Conservation (phyloP, 352 stramenopile genomes). For the Phytophthora tentaculata region DNA sequence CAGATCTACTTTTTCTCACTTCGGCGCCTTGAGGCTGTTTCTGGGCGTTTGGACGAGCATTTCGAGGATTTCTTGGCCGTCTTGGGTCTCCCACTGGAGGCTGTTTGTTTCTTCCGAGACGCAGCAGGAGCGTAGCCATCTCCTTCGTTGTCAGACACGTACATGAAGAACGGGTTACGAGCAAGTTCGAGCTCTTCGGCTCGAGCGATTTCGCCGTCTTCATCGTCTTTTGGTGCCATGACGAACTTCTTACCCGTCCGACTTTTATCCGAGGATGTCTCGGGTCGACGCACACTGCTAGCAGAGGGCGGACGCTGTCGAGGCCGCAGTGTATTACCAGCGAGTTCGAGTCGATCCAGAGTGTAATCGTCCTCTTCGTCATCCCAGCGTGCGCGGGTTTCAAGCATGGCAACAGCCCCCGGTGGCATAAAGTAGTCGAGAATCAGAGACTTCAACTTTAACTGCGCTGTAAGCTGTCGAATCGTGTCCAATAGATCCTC, state of each 20-base stretch:
- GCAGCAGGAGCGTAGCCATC: conserved; percentile 78
- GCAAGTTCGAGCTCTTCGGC: conserved; percentile 74
- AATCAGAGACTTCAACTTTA: conserved; percentile 96
- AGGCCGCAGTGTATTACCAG: conserved; percentile 70
- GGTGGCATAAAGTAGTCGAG: conserved; percentile 92
- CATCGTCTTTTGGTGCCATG: conserved; percentile 28
- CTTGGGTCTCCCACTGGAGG: conserved; percentile 46
- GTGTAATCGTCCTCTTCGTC: conserved; percentile 83
- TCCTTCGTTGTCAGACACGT: conserved; percentile 82
- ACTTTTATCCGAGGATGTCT: conserved; percentile 75
- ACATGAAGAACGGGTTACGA: conserved; percentile 85
- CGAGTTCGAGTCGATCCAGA: conserved; percentile 75
- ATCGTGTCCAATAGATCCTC: conserved; percentile 96
- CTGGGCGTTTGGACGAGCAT: conserved; percentile 60
- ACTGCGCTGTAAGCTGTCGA: conserved; percentile 93
- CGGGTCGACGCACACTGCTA: conserved; percentile 67
- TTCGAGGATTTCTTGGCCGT: conserved; percentile 67
- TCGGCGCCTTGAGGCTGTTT: conserved; percentile 66
- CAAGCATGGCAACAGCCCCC: conserved; percentile 59
- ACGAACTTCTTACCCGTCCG: conserved; percentile 52
- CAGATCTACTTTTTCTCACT: conserved; percentile 47
- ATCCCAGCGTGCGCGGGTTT: conserved; percentile 63
- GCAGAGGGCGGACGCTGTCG: conserved; percentile 72
- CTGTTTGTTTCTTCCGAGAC: conserved; percentile 49
- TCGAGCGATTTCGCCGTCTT: conserved; percentile 70